A percentile compares a stretch with the other conserved stretches of the same genome.
These are phyloP conservation scores for Omphalotus olearius DNA, from an alignment of 1,284 basidiomycete species.

Conservation along the genomic window DNA sequence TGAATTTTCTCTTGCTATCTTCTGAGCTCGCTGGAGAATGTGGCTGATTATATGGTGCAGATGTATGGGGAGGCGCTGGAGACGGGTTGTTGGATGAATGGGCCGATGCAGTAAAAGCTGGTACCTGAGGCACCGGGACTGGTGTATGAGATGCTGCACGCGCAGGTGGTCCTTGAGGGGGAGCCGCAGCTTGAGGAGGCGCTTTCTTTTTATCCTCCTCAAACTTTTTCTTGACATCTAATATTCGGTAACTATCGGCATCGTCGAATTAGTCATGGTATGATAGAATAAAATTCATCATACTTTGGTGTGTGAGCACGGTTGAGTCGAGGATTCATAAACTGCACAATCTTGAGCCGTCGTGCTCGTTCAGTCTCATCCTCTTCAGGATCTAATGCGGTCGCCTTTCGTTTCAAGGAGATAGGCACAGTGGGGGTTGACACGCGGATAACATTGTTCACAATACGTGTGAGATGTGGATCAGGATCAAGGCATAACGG, in stretches of 20 bases:
- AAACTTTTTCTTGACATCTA: conserved; percentile 41
- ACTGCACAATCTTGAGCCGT: conserved; percentile 67
- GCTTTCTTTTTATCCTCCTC: conserved; percentile 22
- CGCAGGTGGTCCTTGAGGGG: conserved; percentile 1
- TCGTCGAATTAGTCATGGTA: not conserved
- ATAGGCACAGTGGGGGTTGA: conserved; percentile 63
- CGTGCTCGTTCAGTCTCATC: conserved; percentile 68
- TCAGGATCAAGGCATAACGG: conserved; percentile 76
- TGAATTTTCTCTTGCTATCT: conserved; percentile 5
- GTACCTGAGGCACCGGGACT: conserved; percentile 1
- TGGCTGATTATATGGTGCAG: conserved; percentile 11
- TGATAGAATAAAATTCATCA: too few relatives aligned
- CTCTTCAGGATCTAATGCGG: conserved; percentile 60
- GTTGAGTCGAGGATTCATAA: conserved; percentile 63
- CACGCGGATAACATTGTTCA: conserved; percentile 63
- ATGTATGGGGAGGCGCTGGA: conserved; percentile 2
- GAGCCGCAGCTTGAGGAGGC: conserved; percentile 9
- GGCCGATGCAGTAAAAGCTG: not conserved
- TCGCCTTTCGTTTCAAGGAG: conserved; percentile 76
- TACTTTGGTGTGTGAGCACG: not conserved
- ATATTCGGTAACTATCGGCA: conserved; percentile 44
- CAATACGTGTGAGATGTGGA: conserved; percentile 66
- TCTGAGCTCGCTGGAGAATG: conserved; percentile 12
- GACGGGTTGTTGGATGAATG: conserved; percentile 9
- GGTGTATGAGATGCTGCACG: conserved; percentile 12